A percentile compares a stretch with the other conserved stretches of the same genome.
Conservation (phyloP, 345 rosid genomes). For the Noccaea caerulescens region DNA sequence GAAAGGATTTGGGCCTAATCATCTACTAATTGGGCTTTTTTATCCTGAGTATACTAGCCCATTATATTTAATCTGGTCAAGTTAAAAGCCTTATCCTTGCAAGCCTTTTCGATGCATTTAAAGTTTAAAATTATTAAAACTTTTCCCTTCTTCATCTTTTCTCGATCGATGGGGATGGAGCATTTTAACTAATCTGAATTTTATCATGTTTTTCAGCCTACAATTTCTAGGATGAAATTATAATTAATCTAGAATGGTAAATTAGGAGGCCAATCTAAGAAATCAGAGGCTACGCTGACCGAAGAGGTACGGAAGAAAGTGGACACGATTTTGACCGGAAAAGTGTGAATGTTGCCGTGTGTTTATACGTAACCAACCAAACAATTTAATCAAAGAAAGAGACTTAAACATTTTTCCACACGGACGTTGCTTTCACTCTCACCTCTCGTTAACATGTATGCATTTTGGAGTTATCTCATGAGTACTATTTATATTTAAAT, state of each 20-base stretch:
- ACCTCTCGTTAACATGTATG: slow-evolving; percentile 4
- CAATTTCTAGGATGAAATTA: neutral
- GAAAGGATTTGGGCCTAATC: neutral
- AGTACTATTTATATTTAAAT: neutral
- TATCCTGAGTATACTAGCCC: neutral
- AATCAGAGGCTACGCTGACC: slow-evolving; percentile 17
- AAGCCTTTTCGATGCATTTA: neutral
- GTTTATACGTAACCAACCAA: slow-evolving; percentile 36
- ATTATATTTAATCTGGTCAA: neutral
- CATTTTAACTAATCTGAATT: neutral
- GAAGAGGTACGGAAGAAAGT: neutral
- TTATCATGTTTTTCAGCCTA: slow-evolving; percentile 4
- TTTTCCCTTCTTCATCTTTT: no score
- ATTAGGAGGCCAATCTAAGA: neutral
- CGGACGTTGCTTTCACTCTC: slow-evolving; percentile 39
- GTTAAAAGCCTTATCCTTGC: neutral
- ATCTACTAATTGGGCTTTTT: slow-evolving; percentile 1
- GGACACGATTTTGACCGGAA: slow-evolving; percentile 21
- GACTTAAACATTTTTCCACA: slow-evolving; percentile 34
- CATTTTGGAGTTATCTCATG: slow-evolving; percentile 27
- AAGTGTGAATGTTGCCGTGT: slow-evolving; percentile 23
- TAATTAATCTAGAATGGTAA: slow-evolving; percentile 14
- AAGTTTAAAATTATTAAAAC: no score
- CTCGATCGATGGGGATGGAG: neutral
- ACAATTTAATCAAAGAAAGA: slow-evolving; percentile 7